Evolutionary conservation across 345 rosid species (phyloP), one percentile per base, ranked within the genome.

Genomic region (Moricandia moricandioides): DNA sequence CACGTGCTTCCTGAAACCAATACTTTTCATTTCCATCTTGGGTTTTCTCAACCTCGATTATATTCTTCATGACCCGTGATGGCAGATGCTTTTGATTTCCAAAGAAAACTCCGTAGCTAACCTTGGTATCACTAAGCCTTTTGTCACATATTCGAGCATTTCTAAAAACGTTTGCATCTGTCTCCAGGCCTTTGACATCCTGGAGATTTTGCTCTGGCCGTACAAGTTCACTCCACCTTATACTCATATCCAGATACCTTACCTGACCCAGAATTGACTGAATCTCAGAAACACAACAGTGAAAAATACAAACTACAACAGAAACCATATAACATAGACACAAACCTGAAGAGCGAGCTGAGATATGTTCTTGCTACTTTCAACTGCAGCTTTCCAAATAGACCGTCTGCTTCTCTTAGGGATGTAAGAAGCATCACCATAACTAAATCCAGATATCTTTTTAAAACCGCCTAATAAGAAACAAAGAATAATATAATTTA

Each of bases 311-410:
- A 40, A 40, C 14, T 40, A 40, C 49, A 40, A 12, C 14, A 40
- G 49, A 40, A 40, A 40, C 14, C 45, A 39, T 9, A 40, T 4
- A 40, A 40, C 11, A 40, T 40, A 12, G 49, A 52, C 62, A 72
- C 85, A 80, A 69, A 94, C 99, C 99, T 95, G 99, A 82, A 95
- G 88, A 62, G 97, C 97, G 72, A 95, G 89, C 79, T 90, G 93
- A 3, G 97, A 86, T 24, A 82, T 80, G 59, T 84, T 95, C 79
- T 85, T 90, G 73, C 88, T 85, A 76, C 78, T 84, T 84, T 88
- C 94, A 57, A 95, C 97, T 31, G 92, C 97, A 45, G 97, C 90
- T 87, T 94, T 89, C 97, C 97, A 95, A 45, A 81, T 47, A 67
- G 85, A 66, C 65, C 78, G 92, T 74, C 88, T 86, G 82, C 89